phyloP scores from a whole-genome alignment of 1,139 yeast species.

The Candida sojae region DNA sequence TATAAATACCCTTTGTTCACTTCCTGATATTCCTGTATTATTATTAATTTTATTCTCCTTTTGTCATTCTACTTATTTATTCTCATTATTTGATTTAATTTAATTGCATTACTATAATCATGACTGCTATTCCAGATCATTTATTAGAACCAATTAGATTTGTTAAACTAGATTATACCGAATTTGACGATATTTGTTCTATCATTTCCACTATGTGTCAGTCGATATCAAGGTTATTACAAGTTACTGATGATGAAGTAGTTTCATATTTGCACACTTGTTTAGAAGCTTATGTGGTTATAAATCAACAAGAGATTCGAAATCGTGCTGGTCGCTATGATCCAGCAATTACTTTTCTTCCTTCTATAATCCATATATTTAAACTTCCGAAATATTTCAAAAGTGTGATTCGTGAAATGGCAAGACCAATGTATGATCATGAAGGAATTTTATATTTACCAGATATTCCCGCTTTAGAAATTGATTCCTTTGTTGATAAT shows the following conservation, averaged over 20 bases:
- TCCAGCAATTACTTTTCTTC: conserved; percentile 3
- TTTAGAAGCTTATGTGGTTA: conserved; percentile 7
- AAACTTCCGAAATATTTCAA: conserved; percentile 9
- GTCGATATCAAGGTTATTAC: conserved; percentile 1
- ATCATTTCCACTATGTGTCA: conserved; percentile 1
- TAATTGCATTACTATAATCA: background rate
- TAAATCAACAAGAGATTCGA: conserved; percentile 9
- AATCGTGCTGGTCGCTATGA: conserved; percentile 6
- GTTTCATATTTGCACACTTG: conserved; percentile 8
- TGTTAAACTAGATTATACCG: conserved; percentile 7
- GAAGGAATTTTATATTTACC: conserved; percentile 7
- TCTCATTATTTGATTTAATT: background rate
- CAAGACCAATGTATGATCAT: conserved; percentile 10
- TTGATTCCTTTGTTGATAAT: conserved; percentile 4
- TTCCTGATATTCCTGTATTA: background rate
- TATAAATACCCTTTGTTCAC: background rate
- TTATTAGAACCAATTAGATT: conserved; percentile 6
- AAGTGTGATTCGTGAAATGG: conserved; percentile 10
- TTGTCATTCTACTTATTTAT: background rate
- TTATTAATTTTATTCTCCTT: background rate
- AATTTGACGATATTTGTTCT: conserved; percentile 7
- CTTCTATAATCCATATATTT: conserved; percentile 5
- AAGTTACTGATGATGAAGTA: conserved; percentile 4
- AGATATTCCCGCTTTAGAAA: conserved; percentile 1
- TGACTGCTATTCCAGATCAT: background rate